phyloP scores from a whole-genome alignment of 179 eudicot genomes.

The Dionaea muscipula region DNA sequence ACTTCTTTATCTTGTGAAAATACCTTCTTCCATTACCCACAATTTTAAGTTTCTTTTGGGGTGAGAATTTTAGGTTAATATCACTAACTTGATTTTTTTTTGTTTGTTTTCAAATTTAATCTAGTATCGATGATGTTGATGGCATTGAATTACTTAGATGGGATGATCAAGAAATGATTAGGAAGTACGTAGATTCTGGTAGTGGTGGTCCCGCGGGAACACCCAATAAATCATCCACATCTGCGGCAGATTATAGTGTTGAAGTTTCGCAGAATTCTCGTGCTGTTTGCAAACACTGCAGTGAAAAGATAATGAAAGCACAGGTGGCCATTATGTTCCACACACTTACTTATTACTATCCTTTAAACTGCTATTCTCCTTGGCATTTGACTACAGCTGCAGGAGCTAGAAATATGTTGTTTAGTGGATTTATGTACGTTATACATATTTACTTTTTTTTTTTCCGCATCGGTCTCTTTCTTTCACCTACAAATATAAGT shows the following conservation, averaged over 20 bases:
- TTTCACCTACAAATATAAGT: too few relatives aligned
- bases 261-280: slow-evolving; percentile 76
- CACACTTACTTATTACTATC: not conserved
- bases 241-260: slow-evolving; percentile 36
- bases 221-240: slow-evolving; percentile 13
- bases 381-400: not conserved
- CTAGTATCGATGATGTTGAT: slow-evolving; percentile 72
- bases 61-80: not conserved
- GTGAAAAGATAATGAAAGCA: slow-evolving; percentile 72
- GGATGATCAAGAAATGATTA: slow-evolving; percentile 90
- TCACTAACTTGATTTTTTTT: not conserved
- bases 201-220: slow-evolving; percentile 25
- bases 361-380: not conserved
- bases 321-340: slow-evolving; percentile 30
- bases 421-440: too few relatives aligned
- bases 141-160: slow-evolving; percentile 77
- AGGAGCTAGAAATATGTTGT: not conserved
- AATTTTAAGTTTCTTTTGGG: not conserved
- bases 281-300: slow-evolving; percentile 72
- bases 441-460: too few relatives aligned
- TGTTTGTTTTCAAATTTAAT: slow-evolving; percentile 3
- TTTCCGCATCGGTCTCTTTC: too few relatives aligned
- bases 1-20: not conserved
- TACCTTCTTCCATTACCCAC: not conserved
- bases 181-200: slow-evolving; percentile 51